phyloP scores from a whole-genome alignment of 2,329 filamentous ascomycete genomes.

The Xylaria sp. region DNA sequence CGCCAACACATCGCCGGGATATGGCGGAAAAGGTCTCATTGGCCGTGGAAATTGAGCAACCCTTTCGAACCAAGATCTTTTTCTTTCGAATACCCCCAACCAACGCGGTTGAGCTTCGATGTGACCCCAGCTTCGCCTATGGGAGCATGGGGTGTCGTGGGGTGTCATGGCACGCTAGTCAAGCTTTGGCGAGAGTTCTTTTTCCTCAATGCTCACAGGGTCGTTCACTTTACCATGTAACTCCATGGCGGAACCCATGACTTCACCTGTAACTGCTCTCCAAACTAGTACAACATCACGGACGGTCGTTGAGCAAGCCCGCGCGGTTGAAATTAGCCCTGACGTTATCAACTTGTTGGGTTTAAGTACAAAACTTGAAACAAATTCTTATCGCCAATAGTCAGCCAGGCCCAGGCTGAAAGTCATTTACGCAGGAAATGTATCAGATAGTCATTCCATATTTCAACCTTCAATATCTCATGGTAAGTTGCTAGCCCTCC shows the following conservation, averaged over 20 bases:
- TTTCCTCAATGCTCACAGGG: background rate
- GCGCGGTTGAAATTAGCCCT: background rate
- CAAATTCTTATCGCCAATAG: background rate
- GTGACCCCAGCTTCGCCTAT: background rate
- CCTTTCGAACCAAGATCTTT: conserved; percentile 3
- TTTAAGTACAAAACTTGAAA: background rate
- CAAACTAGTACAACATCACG: background rate
- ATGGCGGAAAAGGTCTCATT: background rate
- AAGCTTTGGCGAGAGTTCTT: conserved; percentile 2
- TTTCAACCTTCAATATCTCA: no score
- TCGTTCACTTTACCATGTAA: conserved; percentile 7
- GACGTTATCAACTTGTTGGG: background rate
- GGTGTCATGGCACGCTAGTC: background rate
- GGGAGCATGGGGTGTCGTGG: background rate
- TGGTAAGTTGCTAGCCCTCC: no score
- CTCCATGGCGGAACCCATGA: background rate
- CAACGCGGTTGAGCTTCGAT: background rate
- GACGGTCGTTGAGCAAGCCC: background rate
- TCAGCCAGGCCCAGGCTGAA: background rate
- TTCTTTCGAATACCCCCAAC: background rate
- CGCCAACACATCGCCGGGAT: conserved; percentile 3
- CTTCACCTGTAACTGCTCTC: background rate
- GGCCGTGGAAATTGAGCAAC: background rate
- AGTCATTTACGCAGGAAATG: background rate
- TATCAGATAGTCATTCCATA: no score